Evolutionary conservation across 345 rosid species (phyloP).

Genomic region (Brassica rapa): DNA sequence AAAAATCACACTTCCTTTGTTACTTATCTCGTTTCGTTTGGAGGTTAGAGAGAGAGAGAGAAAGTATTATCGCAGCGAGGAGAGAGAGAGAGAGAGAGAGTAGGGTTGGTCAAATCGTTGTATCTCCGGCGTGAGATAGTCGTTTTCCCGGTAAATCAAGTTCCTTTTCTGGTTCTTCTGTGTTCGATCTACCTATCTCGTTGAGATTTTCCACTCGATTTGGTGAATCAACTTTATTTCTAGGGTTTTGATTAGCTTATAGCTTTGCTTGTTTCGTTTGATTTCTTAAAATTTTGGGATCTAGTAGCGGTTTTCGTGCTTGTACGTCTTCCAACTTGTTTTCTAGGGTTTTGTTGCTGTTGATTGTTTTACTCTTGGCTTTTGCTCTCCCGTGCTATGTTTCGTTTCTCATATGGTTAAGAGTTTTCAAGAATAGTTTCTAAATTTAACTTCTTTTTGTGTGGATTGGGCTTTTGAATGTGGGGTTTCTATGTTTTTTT

Average conservation of each 20-base stretch:
- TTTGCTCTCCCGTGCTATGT: background rate
- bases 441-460: background rate
- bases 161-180: constrained; percentile 12
- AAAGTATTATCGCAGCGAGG: background rate
- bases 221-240: constrained; percentile 22
- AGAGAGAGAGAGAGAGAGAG: constrained; percentile 16
- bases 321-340: background rate
- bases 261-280: background rate
- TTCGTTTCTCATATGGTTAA: background rate
- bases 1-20: constrained; percentile 1
- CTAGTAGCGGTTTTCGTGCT: background rate
- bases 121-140: constrained; percentile 28
- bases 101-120: constrained; percentile 29
- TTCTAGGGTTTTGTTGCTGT: constrained; percentile 19
- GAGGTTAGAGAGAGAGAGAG: background rate
- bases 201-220: constrained; percentile 17
- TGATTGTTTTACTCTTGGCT: background rate
- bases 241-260: background rate
- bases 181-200: constrained; percentile 24
- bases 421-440: background rate
- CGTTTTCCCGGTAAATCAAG: constrained; percentile 13
- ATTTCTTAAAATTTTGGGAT: constrained; percentile 31
- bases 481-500: background rate
- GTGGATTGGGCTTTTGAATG: background rate
- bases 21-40: constrained; percentile 15